phyloP scores from a whole-genome alignment of 1,284 basidiomycete species.

The Melampsora occidentalis region DNA sequence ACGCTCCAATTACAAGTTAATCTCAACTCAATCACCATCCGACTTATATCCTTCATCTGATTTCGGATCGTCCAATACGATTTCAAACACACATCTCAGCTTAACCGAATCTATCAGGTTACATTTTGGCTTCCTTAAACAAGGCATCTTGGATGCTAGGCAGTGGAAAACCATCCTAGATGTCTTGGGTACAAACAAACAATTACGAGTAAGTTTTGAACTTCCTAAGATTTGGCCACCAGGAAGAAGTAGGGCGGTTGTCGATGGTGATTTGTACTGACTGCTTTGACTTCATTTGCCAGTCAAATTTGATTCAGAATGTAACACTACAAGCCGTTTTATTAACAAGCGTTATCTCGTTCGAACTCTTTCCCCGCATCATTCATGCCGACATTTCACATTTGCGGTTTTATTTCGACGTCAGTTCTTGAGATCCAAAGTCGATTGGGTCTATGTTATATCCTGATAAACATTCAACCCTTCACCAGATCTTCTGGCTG shows the following conservation, averaged over 20 bases:
- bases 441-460: too few relatives aligned
- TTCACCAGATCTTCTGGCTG: constrained; percentile 1
- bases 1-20: too few relatives aligned
- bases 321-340: background rate
- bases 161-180: background rate
- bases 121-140: background rate
- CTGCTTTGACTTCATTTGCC: background rate
- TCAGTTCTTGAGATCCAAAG: background rate
- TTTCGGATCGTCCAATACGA: too few relatives aligned
- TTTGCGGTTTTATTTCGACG: background rate
- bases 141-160: background rate
- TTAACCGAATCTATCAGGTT: background rate
- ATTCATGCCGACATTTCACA: constrained; percentile 7
- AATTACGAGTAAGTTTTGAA: background rate
- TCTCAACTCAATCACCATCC: too few relatives aligned
- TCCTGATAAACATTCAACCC: background rate
- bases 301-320: constrained; percentile 4
- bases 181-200: constrained; percentile 1
- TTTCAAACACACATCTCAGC: background rate
- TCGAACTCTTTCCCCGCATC: background rate
- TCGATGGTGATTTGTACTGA: too few relatives aligned
- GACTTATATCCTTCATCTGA: too few relatives aligned
- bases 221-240: too few relatives aligned
- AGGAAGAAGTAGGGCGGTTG: too few relatives aligned
- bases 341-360: background rate